Evolutionary conservation across 306 rosid species (phyloP).

Genomic region (Parietaria judaica): DNA sequence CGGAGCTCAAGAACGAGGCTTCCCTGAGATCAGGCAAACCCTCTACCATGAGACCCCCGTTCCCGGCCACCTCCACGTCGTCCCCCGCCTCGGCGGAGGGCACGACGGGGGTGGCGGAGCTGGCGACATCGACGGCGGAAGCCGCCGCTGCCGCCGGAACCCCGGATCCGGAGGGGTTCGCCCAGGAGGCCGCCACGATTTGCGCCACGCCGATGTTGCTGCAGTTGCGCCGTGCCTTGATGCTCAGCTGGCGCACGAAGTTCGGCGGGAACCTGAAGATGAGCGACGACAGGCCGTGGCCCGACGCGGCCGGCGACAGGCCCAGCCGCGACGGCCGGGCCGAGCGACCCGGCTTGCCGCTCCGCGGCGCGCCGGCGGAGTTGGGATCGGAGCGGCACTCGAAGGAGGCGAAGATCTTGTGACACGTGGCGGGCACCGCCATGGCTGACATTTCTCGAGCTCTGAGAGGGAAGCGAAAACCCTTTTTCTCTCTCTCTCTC

Average conservation of each 20-base stretch:
- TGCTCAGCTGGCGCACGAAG: conserved; percentile 87
- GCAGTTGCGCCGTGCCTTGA: conserved; percentile 87
- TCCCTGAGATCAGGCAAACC: conserved; percentile 34
- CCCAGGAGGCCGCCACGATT: conserved; percentile 98
- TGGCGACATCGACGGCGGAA: conserved; percentile 42
- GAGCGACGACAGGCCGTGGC: conserved; percentile 31
- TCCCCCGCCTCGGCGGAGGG: conserved; percentile 32
- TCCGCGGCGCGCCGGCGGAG: conserved; percentile 29
- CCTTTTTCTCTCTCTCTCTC: conserved; percentile 4
- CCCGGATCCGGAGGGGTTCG: conserved; percentile 34
- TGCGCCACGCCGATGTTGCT: conserved; percentile 98
- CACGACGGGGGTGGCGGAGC: conserved; percentile 34
- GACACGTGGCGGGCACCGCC: conserved; percentile 38
- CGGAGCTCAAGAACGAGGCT: conserved; percentile 54
- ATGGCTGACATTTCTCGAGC: conserved; percentile 15
- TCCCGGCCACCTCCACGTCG: conserved; percentile 38
- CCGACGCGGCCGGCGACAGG: conserved; percentile 11
- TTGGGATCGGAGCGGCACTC: conserved; percentile 44
- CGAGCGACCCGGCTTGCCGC: conserved; percentile 15
- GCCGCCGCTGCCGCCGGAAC: conserved; percentile 41
- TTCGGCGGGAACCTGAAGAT: conserved; percentile 81
- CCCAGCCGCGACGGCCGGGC: conserved; percentile 12
- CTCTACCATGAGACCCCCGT: conserved; percentile 36
- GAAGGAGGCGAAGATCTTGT: conserved; percentile 29
- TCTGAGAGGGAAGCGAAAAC: background rate